phyloP scores from a whole-genome alignment of 1,284 basidiomycete genomes.

The Cryptococcus sp. region DNA sequence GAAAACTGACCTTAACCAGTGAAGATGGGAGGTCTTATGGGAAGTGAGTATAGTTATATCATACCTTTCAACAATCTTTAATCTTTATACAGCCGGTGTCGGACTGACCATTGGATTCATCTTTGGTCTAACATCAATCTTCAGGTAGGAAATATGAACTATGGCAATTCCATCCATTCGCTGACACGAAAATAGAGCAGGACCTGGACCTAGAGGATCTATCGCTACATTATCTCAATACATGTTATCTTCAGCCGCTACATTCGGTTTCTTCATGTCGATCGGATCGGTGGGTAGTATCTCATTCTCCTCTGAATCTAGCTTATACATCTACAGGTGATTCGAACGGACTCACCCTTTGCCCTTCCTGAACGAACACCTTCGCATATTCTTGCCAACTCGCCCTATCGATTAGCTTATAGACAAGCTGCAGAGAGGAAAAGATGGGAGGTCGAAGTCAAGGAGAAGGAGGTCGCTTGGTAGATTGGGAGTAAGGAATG shows the following conservation, averaged over 20 bases:
- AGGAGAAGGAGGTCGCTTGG: slow-evolving; percentile 2
- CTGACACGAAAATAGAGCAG: slow-evolving; percentile 55
- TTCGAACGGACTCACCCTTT: slow-evolving; percentile 40
- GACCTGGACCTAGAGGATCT: slow-evolving; percentile 78
- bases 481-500: neutral
- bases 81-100: slow-evolving; percentile 58
- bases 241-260: slow-evolving; percentile 63
- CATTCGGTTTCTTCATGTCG: slow-evolving; percentile 49
- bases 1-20: slow-evolving; percentile 23
- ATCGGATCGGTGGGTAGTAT: slow-evolving; percentile 43
- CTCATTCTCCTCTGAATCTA: neutral
- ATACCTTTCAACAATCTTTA: neutral
- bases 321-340: slow-evolving; percentile 27
- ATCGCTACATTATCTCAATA: slow-evolving; percentile 87
- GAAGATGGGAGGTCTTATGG: slow-evolving; percentile 91
- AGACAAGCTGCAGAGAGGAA: slow-evolving; percentile 9
- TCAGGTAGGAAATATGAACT: slow-evolving; percentile 58
- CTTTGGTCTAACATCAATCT: slow-evolving; percentile 83
- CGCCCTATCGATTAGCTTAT: slow-evolving; percentile 5
- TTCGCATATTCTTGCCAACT: slow-evolving; percentile 5
- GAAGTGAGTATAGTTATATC: slow-evolving; percentile 44
- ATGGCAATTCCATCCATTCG: neutral
- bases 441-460: slow-evolving; percentile 19
- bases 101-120: slow-evolving; percentile 94
- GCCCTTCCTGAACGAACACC: slow-evolving; percentile 15